Percentiles rank a stretch among this genome's conserved stretches.
phyloP scores from a whole-genome alignment of 257 asterid genomes.

The Forsythia suspensa region DNA sequence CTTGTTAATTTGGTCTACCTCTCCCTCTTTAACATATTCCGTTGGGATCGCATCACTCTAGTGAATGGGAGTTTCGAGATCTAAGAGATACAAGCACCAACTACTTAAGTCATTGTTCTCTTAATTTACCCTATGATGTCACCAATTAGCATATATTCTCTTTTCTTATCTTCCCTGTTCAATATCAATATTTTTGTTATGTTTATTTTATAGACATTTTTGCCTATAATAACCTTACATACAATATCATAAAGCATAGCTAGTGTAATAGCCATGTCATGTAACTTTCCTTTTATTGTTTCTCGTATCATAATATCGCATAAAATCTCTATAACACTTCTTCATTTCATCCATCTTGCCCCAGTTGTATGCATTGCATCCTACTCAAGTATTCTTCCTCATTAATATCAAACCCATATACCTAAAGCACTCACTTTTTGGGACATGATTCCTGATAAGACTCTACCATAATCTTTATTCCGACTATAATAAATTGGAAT shows the following conservation, averaged over 20 bases:
- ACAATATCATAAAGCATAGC: background rate
- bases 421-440: background rate
- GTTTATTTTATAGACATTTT: background rate
- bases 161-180: background rate
- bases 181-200: background rate
- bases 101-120: background rate
- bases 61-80: background rate
- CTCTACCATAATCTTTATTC: background rate
- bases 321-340: background rate
- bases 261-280: background rate
- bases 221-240: background rate
- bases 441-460: background rate
- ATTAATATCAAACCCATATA: background rate
- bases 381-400: background rate
- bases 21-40: background rate
- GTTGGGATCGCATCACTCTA: background rate
- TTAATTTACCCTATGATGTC: background rate
- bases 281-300: background rate
- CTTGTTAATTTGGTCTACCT: background rate
- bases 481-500: background rate
- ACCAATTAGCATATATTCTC: background rate
- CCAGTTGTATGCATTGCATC: background rate
- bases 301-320: background rate
- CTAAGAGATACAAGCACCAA: background rate
- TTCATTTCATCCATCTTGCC: background rate